Evolutionary conservation across 306 rosid species (phyloP).

Genomic region (Psophocarpus tetragonolobus): DNA sequence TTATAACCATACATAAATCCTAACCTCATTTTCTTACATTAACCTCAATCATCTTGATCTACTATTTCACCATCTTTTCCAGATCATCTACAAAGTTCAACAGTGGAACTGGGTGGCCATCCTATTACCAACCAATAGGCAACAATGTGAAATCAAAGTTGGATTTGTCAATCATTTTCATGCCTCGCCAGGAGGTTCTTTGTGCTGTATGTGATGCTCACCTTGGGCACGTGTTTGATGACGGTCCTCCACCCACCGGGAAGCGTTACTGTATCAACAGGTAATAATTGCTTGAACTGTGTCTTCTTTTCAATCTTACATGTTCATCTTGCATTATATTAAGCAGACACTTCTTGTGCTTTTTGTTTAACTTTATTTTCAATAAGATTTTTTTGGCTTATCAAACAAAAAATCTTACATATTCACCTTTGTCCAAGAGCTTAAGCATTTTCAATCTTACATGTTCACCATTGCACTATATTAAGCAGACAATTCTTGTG

Average conservation of each 20-base stretch:
- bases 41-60: not conserved
- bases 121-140: slow-evolving; percentile 80
- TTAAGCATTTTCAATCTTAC: slow-evolving; percentile 8
- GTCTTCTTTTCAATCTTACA: not conserved
- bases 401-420: no score
- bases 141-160: slow-evolving; percentile 75
- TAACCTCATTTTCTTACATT: not conserved
- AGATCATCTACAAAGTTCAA: slow-evolving; percentile 92
- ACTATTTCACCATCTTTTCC: slow-evolving; percentile 17
- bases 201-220: slow-evolving; percentile 89
- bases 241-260: slow-evolving; percentile 92
- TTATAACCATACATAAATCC: not conserved
- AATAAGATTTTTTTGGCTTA: no score
- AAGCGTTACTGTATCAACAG: slow-evolving; percentile 93
- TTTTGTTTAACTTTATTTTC: no score
- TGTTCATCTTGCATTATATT: no score
- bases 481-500: no score
- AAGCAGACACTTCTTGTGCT: no score
- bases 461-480: no score
- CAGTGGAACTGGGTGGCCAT: slow-evolving; percentile 99
- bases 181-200: slow-evolving; percentile 95
- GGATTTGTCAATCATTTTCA: slow-evolving; percentile 83
- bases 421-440: slow-evolving; percentile 16
- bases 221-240: slow-evolving; percentile 95
- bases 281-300: slow-evolving; percentile 32